Evolutionary conservation across 768 basidiomycete species (phyloP), one percentile per base, ranked within the genome.

Genomic region (Suillus plorans): DNA sequence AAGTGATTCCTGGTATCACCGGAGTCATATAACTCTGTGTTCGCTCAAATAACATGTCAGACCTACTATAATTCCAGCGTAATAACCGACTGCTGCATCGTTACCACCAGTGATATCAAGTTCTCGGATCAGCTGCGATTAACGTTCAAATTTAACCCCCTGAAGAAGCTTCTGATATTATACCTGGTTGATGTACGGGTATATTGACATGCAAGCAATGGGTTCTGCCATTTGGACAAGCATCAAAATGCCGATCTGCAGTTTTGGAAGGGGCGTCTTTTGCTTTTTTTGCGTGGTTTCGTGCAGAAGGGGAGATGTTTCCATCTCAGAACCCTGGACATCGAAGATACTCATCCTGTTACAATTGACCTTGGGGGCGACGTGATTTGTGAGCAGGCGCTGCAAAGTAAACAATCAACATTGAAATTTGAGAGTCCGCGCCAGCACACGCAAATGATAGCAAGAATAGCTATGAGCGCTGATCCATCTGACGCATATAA

Each of bases 101-200:
- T 83, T 80, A 1, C 82, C 81, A 5, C 73, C 67, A 10, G 79
- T 82, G 10, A 84, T 72, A 1, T 80, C 81, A 7, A 80, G 80
- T 14, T 80, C 77, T 56, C 79, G 73, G 47, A 85, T 76, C 47
- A 83, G 77, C 63, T 84, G 10, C 12, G 5, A 57, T 10, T 13
- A 14, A 42, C 8, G 22, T 58, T 58, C 10, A 61, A 20, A 20
- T 22, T 59, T 34, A 14, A 25, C 3, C 8, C 4, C 34, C 22
- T 50, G 16, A 25, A 34, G 12, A 55, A 36, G 56, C n/a, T 36
- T 28, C 10, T 36, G 55, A 49, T 6, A 20, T 42, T 18, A 2
- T n/a, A 82, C 81, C 71, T 84, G 78, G 55, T 82, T 83, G 61
- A 84, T 80, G 69, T 81, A 85, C 5, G 84, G 82, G 52, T 78